A percentile compares a stretch with the other conserved stretches of the same genome.
Conservation (phyloP, 202 grass and related monocot species). For the Schoenoplectus triqueter region DNA sequence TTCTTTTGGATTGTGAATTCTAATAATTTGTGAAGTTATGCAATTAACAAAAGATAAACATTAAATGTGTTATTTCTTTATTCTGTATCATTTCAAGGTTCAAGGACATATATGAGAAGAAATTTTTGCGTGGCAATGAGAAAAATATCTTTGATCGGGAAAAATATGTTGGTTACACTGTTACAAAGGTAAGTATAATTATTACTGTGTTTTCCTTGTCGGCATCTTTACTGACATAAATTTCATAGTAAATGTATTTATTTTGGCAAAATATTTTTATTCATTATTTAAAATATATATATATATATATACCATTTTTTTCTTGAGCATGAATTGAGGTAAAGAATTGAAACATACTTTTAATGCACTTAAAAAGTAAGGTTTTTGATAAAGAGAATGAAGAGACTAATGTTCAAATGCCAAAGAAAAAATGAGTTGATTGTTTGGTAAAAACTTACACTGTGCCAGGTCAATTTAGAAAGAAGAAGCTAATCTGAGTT, state of each 20-base stretch:
- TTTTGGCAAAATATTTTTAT: not conserved
- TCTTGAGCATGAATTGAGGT: slow-evolving; percentile 69
- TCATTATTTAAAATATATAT: not conserved
- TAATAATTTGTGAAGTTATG: slow-evolving; percentile 8
- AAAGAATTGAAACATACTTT: slow-evolving; percentile 85
- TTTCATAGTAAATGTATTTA: too few relatives aligned
- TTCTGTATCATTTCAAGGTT: slow-evolving; percentile 56
- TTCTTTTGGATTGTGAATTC: slow-evolving; percentile 24
- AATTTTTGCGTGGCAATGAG: slow-evolving; percentile 90
- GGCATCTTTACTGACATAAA: not conserved
- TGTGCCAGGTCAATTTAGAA: slow-evolving; percentile 64
- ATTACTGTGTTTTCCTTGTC: slow-evolving; percentile 22
- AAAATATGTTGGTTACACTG: slow-evolving; percentile 76
- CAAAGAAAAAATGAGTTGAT: slow-evolving; percentile 84
- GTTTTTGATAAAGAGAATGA: slow-evolving; percentile 58
- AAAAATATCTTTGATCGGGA: slow-evolving; percentile 83
- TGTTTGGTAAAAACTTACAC: slow-evolving; percentile 85
- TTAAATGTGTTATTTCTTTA: slow-evolving; percentile 15
- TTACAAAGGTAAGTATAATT: slow-evolving; percentile 63
- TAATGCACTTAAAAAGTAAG: slow-evolving; percentile 83
- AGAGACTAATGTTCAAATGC: slow-evolving; percentile 49
- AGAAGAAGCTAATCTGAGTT: not conserved
- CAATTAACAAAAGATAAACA: not conserved
- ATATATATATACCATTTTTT: not conserved
- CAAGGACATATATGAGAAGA: slow-evolving; percentile 71